Evolutionary conservation across 1,284 basidiomycete species (phyloP), one percentile per base, ranked within the genome.

Genomic region (Apiotrichum gamsii): DNA sequence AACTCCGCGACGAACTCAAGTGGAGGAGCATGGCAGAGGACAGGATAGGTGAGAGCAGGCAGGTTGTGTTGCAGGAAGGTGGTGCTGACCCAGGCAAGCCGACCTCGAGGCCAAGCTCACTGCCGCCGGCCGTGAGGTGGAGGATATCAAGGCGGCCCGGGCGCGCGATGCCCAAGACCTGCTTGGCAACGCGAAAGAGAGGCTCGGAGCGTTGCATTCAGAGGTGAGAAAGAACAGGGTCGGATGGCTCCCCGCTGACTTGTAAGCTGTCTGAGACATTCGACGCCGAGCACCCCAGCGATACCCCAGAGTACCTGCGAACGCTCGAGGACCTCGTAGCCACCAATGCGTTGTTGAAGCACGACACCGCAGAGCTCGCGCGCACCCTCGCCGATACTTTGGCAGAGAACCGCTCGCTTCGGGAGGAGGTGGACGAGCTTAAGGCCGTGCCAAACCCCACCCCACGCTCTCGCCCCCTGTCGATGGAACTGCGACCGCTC

Each of bases 241-340:
- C n/a, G n/a, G n/a, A n/a, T n/a, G n/a, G n/a, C n/a, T n/a, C n/a
- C n/a, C n/a, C n/a, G n/a, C n/a, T n/a, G n/a, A n/a, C n/a, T n/a
- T n/a, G n/a, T n/a, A n/a, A 62, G 60, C 55, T 67, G 9, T 68
- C 62, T 0, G 58, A 61, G 21, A 65, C 62, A 8, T 65, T 66
- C 52, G 48, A 54, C 8, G 43, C 59, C n/a, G 56, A 62, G 0
- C 51, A 54, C 4, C 67, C 68, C 3, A 43, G 60, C 11, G 67
- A 68, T 20, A 57, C 56, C 34, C 68, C 70, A 2, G 69, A 73
- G 51, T 68, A 72, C 35, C 67, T 70, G 28, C 76, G 78, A 48
- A 80, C 89, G 6, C 74, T 93, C 8, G 86, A 90, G 64, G 82
- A 83, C 13, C 75, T 93, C 14, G 87, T 90, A 9, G 80, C 82